phyloP scores from a whole-genome alignment of 202 grass and related monocot genomes.

The Panicum virgatum region DNA sequence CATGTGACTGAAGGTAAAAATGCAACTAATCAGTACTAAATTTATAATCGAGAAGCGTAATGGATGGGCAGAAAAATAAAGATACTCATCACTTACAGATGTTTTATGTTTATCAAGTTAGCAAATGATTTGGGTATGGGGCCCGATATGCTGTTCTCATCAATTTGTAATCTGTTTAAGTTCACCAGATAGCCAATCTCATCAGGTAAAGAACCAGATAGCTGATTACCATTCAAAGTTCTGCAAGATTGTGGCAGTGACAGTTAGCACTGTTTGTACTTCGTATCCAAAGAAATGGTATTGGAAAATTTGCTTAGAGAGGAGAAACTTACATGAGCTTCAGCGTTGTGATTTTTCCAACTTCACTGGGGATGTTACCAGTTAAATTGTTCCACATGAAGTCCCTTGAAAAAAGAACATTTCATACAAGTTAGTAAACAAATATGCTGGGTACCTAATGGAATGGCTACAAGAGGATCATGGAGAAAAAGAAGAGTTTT shows the following conservation, averaged over 20 bases:
- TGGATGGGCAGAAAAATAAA: constrained; percentile 14
- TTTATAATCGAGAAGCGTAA: constrained; percentile 29
- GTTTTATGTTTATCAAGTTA: constrained; percentile 64
- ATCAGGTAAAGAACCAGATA: constrained; percentile 80
- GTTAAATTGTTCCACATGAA: constrained; percentile 98
- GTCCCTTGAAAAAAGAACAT: constrained; percentile 56
- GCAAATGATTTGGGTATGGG: constrained; percentile 87
- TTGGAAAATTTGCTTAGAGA: constrained; percentile 10
- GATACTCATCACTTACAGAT: constrained; percentile 72
- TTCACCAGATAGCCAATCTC: constrained; percentile 76
- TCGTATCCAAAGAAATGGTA: not conserved
- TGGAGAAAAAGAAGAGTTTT: not conserved
- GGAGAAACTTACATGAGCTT: constrained; percentile 73
- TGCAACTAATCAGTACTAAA: constrained; percentile 32
- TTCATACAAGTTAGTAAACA: constrained; percentile 35
- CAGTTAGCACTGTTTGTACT: constrained; percentile 12
- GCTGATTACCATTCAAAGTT: constrained; percentile 83
- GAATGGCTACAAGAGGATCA: not conserved
- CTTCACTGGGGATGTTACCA: constrained; percentile 88
- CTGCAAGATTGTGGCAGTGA: constrained; percentile 45
- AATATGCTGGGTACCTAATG: constrained; percentile 13
- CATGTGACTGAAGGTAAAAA: constrained; percentile 70
- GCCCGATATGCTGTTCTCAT: constrained; percentile 81
- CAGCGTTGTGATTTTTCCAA: constrained; percentile 74
- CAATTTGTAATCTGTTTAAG: constrained; percentile 85